Evolutionary conservation across 2,329 filamentous ascomycete species (phyloP).

Genomic region (Endoconidiophora polonica): DNA sequence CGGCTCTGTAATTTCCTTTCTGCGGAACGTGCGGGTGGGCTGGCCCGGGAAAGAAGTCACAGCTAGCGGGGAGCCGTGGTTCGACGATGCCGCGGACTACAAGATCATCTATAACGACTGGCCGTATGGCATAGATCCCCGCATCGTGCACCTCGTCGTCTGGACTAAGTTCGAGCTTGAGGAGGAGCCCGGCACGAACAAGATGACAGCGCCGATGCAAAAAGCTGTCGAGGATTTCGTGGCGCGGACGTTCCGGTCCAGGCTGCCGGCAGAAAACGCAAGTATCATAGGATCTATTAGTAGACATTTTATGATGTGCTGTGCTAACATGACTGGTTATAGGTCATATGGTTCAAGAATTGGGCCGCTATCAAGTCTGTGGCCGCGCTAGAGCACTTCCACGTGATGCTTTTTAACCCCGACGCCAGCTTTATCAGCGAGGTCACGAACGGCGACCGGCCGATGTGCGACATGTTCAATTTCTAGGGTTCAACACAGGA

Average conservation of each 20-base stretch:
- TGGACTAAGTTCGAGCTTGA: slow-evolving; percentile 81
- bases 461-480: slow-evolving; percentile 33
- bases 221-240: slow-evolving; percentile 57
- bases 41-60: slow-evolving; percentile 33
- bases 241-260: slow-evolving; percentile 42
- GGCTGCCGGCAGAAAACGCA: slow-evolving; percentile 35
- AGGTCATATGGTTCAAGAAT: slow-evolving; percentile 42
- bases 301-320: background rate
- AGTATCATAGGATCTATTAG: slow-evolving; percentile 16
- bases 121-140: slow-evolving; percentile 70
- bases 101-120: slow-evolving; percentile 81
- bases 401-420: slow-evolving; percentile 75
- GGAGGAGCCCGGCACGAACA: slow-evolving; percentile 47
- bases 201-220: slow-evolving; percentile 48
- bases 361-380: slow-evolving; percentile 76
- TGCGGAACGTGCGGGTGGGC: slow-evolving; percentile 50
- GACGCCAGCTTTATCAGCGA: slow-evolving; percentile 50
- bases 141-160: slow-evolving; percentile 71
- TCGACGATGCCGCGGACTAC: slow-evolving; percentile 32
- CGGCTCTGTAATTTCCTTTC: slow-evolving; percentile 64
- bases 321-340: background rate
- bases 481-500: background rate
- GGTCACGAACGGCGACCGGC: slow-evolving; percentile 59
- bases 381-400: slow-evolving; percentile 79
- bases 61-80: slow-evolving; percentile 2